phyloP scores from a whole-genome alignment of 164 flowering plant species.

The Pachysandra terminalis region DNA sequence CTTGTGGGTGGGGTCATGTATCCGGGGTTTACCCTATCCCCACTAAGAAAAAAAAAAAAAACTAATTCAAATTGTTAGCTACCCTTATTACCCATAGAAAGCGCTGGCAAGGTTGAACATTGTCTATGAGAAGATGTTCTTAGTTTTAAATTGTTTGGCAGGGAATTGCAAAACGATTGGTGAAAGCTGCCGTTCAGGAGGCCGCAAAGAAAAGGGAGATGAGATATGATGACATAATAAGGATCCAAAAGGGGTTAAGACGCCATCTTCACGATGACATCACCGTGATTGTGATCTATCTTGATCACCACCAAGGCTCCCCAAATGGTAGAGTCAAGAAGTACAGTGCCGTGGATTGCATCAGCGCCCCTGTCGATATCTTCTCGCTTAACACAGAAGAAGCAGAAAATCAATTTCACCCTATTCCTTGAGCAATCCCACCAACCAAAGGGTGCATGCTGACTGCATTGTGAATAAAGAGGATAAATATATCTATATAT shows the following conservation, averaged over 20 bases:
- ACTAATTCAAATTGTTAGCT: too few species aligned
- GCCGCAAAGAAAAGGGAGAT: conserved; percentile 49
- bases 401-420: conserved; percentile 11
- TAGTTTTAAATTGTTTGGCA: conserved; percentile 18
- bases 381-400: conserved; percentile 23
- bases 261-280: conserved; percentile 52
- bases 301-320: conserved; percentile 28
- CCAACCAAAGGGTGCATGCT: conserved; percentile 4
- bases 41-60: too few species aligned
- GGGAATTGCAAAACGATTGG: conserved; percentile 48
- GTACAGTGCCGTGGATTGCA: conserved; percentile 17
- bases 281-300: conserved; percentile 42
- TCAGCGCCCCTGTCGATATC: conserved; percentile 27
- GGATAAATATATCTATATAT: too few species aligned
- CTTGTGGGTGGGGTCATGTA: too few species aligned
- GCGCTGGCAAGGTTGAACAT: not conserved
- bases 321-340: conserved; percentile 13
- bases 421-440: conserved; percentile 10
- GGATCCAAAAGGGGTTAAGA: conserved; percentile 40
- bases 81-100: too few species aligned
- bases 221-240: conserved; percentile 41
- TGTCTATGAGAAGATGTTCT: not conserved
- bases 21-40: too few species aligned
- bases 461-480: too few species aligned
- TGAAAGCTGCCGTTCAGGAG: conserved; percentile 37